Conservation (phyloP, 352 stramenopile genomes). For the Pythium coloratum region DNA sequence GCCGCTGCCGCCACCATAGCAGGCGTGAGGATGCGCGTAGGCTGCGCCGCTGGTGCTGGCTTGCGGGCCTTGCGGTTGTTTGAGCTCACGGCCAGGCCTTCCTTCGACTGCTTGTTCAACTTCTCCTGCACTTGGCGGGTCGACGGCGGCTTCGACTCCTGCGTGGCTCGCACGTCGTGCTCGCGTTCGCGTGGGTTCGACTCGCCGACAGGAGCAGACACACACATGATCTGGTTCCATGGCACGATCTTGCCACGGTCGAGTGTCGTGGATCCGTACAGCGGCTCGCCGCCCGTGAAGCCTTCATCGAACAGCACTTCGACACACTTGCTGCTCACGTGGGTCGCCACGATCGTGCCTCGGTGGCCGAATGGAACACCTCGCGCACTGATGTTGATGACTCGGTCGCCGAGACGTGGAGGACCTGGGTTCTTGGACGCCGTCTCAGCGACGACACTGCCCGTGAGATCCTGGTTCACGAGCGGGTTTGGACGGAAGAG, state of each 20-base stretch:
- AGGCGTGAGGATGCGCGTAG: slow-evolving; percentile 16
- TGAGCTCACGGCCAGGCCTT: slow-evolving; percentile 15
- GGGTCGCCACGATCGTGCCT: slow-evolving; percentile 97
- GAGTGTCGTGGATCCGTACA: slow-evolving; percentile 95
- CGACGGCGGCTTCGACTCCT: neutral
- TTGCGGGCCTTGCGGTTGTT: slow-evolving; percentile 25
- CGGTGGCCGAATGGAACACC: slow-evolving; percentile 96
- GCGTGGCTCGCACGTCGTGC: neutral
- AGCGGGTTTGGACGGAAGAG: slow-evolving; percentile 76
- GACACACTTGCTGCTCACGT: slow-evolving; percentile 95
- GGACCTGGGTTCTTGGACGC: slow-evolving; percentile 64
- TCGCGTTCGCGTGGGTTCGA: slow-evolving; percentile 18
- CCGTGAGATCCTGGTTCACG: slow-evolving; percentile 81
- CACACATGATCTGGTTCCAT: slow-evolving; percentile 88
- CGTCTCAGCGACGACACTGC: slow-evolving; percentile 57
- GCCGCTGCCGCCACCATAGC: slow-evolving; percentile 11
- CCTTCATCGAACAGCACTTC: slow-evolving; percentile 97
- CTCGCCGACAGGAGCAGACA: slow-evolving; percentile 48
- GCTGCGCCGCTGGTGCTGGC: slow-evolving; percentile 8
- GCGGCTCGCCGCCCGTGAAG: slow-evolving; percentile 95
- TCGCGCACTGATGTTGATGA: slow-evolving; percentile 96
- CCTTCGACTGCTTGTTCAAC: slow-evolving; percentile 7
- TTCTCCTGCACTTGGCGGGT: slow-evolving; percentile 17
- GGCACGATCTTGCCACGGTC: slow-evolving; percentile 95
- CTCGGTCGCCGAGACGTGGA: slow-evolving; percentile 94